Evolutionary conservation across 345 rosid genomes (phyloP), one percentile per base, ranked within the genome.

Genomic region (Kernera saxatilis): DNA sequence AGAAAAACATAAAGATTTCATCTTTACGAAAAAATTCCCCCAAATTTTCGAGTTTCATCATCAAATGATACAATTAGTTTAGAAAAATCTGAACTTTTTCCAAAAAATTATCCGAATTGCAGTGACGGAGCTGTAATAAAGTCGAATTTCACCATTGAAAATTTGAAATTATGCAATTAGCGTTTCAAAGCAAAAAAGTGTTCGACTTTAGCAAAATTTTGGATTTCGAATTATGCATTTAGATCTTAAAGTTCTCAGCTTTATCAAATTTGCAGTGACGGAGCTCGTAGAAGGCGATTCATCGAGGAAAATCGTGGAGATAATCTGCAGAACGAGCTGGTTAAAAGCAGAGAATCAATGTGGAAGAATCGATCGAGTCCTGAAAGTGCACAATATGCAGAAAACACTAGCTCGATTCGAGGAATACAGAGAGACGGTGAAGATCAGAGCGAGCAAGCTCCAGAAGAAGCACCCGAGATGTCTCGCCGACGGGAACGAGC

Each of bases 221-320:
- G 8, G 21, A 23, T 3, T 22, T 39, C 0, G 49, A 53, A 11
- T 9, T 10, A 62, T 44, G 27, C 13, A 44, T 3, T 44, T 29
- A 2, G 26, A 30, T 26, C 1, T 1, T n/a, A 45, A 51, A 15
- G 52, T 44, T 41, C 0, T 22, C 21, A 50, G 33, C 29, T 10
- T 26, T 17, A 53, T n/a, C 13, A 35, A 14, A 21, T 48, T 48
- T 67, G 32, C 89, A 91, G 99, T 94, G 37, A 88, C 99, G n/a
- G 99, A 94, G 72, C 95, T 94, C 0, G 85, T 87, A 57, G 99
- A 94, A 81, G 99, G 99, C 0, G 99, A 91, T 64, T 94, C 99
- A 12, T 94, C 99, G 0, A 88, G 99, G 71, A 91, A 94, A 70
- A 94, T 94, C n/a, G 99, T 94, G 22, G 99, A 94, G 74, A 94